Evolutionary conservation across 495 filamentous ascomycete species (phyloP).

Genomic region (Xylaria telfairii): DNA sequence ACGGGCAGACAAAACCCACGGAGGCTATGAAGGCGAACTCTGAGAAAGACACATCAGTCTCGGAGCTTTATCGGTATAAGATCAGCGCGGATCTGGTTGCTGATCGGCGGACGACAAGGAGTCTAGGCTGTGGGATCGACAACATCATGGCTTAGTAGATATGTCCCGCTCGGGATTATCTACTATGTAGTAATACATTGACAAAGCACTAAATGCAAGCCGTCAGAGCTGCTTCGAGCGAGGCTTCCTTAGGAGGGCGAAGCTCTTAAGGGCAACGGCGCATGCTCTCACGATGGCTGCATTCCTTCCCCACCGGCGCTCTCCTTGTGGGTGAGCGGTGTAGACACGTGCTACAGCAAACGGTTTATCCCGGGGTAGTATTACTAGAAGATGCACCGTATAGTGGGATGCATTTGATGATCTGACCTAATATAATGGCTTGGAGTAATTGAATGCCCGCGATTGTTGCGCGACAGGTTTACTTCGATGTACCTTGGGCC

Average conservation of each 20-base stretch:
- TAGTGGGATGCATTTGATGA: background rate
- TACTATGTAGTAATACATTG: background rate
- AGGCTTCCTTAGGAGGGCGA: background rate
- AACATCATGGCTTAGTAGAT: background rate
- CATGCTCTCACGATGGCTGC: background rate
- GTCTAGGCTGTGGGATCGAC: constrained; percentile 21
- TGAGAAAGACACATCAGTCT: background rate
- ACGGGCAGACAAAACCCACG: background rate
- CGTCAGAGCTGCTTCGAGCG: background rate
- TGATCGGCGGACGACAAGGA: constrained; percentile 5
- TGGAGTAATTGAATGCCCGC: background rate
- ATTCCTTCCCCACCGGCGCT: background rate
- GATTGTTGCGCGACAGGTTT: background rate
- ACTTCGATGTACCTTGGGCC: background rate
- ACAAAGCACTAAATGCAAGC: constrained; percentile 9
- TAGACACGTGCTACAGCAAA: background rate
- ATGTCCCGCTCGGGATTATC: background rate
- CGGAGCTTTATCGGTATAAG: constrained; percentile 18
- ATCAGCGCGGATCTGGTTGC: constrained; percentile 3
- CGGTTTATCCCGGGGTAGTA: background rate
- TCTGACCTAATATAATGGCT: background rate
- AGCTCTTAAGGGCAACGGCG: background rate
- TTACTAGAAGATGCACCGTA: constrained; percentile 2
- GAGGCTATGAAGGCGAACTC: background rate
- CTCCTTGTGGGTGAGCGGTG: background rate